Percentiles rank a stretch among this genome's conserved stretches.
phyloP scores from a whole-genome alignment of 106 monocot genomes.

The Triglochin maritima region DNA sequence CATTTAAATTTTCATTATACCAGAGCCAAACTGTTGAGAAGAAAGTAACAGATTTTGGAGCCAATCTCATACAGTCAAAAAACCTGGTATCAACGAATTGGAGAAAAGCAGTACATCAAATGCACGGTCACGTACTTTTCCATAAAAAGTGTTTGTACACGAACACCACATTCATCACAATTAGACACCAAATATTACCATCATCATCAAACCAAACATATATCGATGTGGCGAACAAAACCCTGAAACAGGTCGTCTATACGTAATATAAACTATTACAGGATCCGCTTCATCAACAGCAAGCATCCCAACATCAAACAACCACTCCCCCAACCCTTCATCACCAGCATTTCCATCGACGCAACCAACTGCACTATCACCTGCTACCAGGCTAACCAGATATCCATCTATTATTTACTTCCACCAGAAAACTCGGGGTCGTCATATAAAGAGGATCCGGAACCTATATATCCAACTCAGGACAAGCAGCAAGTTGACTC shows the following conservation, averaged over 20 bases:
- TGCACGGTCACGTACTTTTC: too few relatives aligned
- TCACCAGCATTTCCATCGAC: neutral
- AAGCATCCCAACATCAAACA: neutral
- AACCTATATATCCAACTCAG: neutral
- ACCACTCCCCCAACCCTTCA: neutral
- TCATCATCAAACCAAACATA: neutral
- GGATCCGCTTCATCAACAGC: neutral
- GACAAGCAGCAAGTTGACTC: neutral
- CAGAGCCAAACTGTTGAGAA: too few relatives aligned
- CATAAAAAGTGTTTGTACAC: too few relatives aligned
- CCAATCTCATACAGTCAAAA: too few relatives aligned
- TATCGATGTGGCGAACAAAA: neutral
- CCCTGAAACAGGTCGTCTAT: neutral
- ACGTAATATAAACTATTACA: neutral
- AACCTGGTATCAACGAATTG: too few relatives aligned
- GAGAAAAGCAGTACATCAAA: too few relatives aligned
- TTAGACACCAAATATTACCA: neutral
- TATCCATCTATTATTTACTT: neutral
- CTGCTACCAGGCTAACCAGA: neutral
- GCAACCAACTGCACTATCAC: neutral
- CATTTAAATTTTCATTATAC: too few relatives aligned
- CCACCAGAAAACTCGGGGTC: neutral
- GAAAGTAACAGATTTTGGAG: too few relatives aligned
- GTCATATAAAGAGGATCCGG: neutral
- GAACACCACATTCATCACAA: neutral